Evolutionary conservation across 805 yeast genomes (phyloP).

Genomic region (Ogataea corticis): DNA sequence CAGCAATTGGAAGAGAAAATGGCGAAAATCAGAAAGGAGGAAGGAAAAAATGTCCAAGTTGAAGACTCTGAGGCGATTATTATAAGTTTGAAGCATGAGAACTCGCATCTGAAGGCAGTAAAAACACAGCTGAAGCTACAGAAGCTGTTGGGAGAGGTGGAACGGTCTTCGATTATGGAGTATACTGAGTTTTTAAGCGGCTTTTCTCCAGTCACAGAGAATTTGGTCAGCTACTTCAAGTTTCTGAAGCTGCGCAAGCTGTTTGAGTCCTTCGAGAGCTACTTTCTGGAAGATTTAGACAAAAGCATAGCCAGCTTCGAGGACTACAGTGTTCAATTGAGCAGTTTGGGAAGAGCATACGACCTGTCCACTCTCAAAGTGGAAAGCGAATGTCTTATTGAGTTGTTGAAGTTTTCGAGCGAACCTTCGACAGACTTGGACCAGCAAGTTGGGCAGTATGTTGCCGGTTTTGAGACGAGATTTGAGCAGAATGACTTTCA

Average conservation of each 20-base stretch:
- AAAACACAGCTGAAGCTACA: constrained; percentile 13
- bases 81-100: constrained; percentile 17
- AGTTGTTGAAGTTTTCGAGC: constrained; percentile 6
- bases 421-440: constrained; percentile 4
- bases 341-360: constrained; percentile 8
- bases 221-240: constrained; percentile 7
- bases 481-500: constrained; percentile 6
- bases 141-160: constrained; percentile 8
- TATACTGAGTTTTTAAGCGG: constrained; percentile 6
- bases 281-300: constrained; percentile 1
- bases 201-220: constrained; percentile 1
- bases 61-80: constrained; percentile 7
- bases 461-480: constrained; percentile 8
- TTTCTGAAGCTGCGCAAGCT: constrained; percentile 13
- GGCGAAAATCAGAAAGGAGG: neutral
- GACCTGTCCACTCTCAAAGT: constrained; percentile 3
- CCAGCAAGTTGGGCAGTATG: constrained; percentile 1
- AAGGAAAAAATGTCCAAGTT: neutral
- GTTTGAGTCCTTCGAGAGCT: constrained; percentile 6
- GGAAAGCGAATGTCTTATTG: constrained; percentile 6
- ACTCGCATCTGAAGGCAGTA: constrained; percentile 15
- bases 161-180: constrained; percentile 10
- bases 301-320: constrained; percentile 5
- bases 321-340: constrained; percentile 11
- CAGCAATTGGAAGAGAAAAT: constrained; percentile 37